Evolutionary conservation across 2,329 filamentous ascomycete genomes (phyloP), one percentile per base, ranked within the genome.

Genomic region (Curvularia sp.): DNA sequence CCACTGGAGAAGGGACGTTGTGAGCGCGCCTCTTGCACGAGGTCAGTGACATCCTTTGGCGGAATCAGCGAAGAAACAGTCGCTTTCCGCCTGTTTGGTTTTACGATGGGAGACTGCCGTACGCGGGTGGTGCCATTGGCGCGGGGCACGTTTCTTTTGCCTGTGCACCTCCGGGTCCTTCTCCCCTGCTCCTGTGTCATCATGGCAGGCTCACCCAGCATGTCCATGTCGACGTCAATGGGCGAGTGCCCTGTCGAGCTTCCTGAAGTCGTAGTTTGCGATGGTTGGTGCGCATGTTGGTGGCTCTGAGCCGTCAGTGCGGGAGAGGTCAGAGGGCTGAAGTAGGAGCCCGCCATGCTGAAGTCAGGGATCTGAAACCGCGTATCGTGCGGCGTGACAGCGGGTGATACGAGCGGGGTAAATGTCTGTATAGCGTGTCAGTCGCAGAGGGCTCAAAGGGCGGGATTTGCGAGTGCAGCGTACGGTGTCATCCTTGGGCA

Each of bases 251-350:
- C 86, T 5, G 81, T 80, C 0, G 81, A 80, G 52, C 79, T 81
- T 4, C 80, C 59, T 79, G 83, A 60, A 79, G 88, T 61, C 65
- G 77, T 71, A 77, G 80, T 61, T 70, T 81, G 70, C 75, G 71
- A 72, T 49, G 71, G 71, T 19, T 66, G 51, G 5, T 70, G 67
- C 3, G 61, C 65, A 59, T 74, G 63, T 62, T 75, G 68, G 45
- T 72, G 79, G 32, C 78, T 86, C 73, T 93, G 89, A 1, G 90
- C 89, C 74, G 91, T 89, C 18, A 95, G 80, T 3, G 91, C 90
- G 1, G 91, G 91, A 15, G 91, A 95, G 5, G 90, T 93, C 48
- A 95, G 82, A 9, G 91, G 91, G 71, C 91, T 95, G 74, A 95
- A 93, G 78, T 93, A 94, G 32, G 89, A 85, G 34, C 85, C 86